Evolutionary conservation across 257 asterid species (phyloP), one percentile per base, ranked within the genome.

Genomic region (Orobanche coerulescens): DNA sequence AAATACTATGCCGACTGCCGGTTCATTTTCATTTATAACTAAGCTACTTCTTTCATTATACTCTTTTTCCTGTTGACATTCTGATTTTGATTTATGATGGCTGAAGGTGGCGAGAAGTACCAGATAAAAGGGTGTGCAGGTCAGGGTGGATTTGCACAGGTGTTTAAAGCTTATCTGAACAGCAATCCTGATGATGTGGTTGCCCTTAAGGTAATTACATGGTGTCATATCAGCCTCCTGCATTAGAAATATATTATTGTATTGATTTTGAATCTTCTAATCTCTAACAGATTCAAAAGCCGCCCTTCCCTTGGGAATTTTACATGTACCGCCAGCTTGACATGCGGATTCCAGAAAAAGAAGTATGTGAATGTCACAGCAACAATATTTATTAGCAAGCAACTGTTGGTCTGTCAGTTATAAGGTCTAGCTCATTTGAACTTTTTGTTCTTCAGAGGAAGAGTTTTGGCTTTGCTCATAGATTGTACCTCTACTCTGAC

Each of bases 271-370:
- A 59, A 63, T 24, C 39, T 64, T 67, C 53, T 33, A 25, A 31
- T 53, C 62, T 64, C 4, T 64, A 24, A 65, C 83, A 93, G 98
- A 76, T 93, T 62, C 97, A 93, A 78, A 93, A 86, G 77, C 98
- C 98, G n/a, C 91, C 98, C 37, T 93, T 93, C 73, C 98, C 98
- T 28, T 93, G 97, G 98, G 98, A 93, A 62, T 93, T 93, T 74
- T 86, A 89, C 76, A 77, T 93, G 79, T 93, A 89, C 70, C 96
- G 98, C 42, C 98, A 86, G 65, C 91, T 93, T 52, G 97, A 93
- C 56, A 12, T 61, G 44, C 85, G 97, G 56, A 93, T 93, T 68
- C 85, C 95, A 63, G 76, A 73, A 68, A 72, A 74, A 51, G 95
- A 89, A 72, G 98, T 92, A 76, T 26, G 81, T 53, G 48, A 43